phyloP scores from a whole-genome alignment of 192 early-diverging fungal genomes.

The Mortierella hygrophila region DNA sequence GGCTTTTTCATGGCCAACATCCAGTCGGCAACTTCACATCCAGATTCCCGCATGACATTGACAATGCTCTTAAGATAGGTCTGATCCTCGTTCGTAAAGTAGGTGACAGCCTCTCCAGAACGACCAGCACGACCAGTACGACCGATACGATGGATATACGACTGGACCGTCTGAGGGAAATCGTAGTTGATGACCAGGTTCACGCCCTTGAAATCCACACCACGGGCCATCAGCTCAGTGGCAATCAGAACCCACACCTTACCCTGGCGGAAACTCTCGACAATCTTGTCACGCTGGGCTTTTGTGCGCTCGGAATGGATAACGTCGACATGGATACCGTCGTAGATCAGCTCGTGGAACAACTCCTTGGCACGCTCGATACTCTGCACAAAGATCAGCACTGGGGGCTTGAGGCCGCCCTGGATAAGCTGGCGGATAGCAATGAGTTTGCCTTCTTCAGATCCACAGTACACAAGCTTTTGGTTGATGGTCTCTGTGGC shows the following conservation, averaged over 20 bases:
- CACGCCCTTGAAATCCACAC: constrained; percentile 99
- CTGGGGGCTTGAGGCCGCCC: constrained; percentile 89
- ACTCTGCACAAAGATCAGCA: constrained; percentile 96
- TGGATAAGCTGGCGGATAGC: constrained; percentile 92
- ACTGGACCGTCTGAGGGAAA: constrained; percentile 91
- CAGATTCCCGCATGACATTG: constrained; percentile 96
- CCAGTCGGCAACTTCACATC: constrained; percentile 98
- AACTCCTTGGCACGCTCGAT: constrained; percentile 98
- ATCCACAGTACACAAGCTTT: constrained; percentile 89
- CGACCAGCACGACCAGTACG: constrained; percentile 98
- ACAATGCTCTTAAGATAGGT: constrained; percentile 92
- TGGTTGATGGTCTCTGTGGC: constrained; percentile 94
- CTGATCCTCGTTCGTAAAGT: constrained; percentile 94
- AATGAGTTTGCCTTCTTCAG: constrained; percentile 94
- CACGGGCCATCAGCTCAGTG: constrained; percentile 97
- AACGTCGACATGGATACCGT: constrained; percentile 99
- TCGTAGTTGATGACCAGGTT: constrained; percentile 99
- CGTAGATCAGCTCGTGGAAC: constrained; percentile 95
- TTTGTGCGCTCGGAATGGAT: constrained; percentile 97
- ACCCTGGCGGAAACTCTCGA: constrained; percentile 90
- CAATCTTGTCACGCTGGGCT: constrained; percentile 89
- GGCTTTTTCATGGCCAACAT: constrained; percentile 92
- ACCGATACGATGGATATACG: constrained; percentile 98
- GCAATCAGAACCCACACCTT: constrained; percentile 96
- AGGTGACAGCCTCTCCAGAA: constrained; percentile 90